These are phyloP conservation scores for Gastroboletus turbinatus DNA, from an alignment of 1,284 basidiomycete species.

Conservation along the genomic window DNA sequence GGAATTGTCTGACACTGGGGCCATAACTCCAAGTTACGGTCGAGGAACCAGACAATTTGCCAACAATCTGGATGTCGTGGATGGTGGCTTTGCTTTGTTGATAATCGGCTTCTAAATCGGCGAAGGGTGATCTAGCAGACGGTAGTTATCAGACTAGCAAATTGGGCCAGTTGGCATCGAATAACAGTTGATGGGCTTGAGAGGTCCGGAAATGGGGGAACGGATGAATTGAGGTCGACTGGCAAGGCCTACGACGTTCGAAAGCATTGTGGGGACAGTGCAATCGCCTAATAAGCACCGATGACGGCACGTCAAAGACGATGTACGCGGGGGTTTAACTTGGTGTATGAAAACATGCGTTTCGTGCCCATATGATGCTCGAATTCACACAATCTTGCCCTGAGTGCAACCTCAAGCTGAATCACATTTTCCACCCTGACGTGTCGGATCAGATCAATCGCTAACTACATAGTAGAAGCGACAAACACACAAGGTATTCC, in stretches of 20 bases:
- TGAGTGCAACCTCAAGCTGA: neutral
- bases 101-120: neutral
- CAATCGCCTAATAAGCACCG: constrained; percentile 4
- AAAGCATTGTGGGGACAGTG: neutral
- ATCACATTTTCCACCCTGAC: neutral
- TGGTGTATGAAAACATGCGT: constrained; percentile 10
- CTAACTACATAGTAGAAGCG: neutral
- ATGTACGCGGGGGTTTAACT: constrained; percentile 1
- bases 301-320: neutral
- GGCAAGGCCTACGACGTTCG: neutral
- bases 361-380: constrained; percentile 5
- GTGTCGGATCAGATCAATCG: constrained; percentile 9
- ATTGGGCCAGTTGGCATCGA: neutral
- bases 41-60: neutral
- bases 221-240: neutral
- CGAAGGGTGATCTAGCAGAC: neutral
- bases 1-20: neutral
- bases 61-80: neutral
- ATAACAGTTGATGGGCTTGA: neutral
- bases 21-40: neutral
- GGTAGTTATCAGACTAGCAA: neutral
- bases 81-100: neutral
- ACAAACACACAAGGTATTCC: neutral
- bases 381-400: neutral
- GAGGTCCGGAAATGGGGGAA: neutral